Conservation (phyloP, 2,329 filamentous ascomycete genomes). For the Fusarium cicatricum region DNA sequence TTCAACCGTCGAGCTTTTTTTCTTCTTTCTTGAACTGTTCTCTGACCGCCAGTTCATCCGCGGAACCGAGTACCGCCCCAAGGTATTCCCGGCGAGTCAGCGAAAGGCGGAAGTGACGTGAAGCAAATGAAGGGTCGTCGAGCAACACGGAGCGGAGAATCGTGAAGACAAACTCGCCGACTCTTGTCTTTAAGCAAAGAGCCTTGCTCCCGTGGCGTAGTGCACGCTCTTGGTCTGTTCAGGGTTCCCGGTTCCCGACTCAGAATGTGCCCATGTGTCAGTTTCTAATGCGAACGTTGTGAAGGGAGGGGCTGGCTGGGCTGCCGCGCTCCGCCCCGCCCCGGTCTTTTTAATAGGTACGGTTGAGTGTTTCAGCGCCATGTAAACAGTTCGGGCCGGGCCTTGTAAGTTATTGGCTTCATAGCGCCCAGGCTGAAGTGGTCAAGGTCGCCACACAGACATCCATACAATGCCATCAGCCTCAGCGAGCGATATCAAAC, state of each 20-base stretch:
- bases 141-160: constrained; percentile 21
- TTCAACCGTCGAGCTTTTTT: constrained; percentile 20
- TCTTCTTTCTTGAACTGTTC: constrained; percentile 17
- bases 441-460: constrained; percentile 2
- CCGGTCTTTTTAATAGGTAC: constrained; percentile 3
- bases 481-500: constrained; percentile 27
- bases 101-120: constrained; percentile 34
- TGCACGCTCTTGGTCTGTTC: neutral
- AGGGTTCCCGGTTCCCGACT: neutral
- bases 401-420: constrained; percentile 32
- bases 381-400: constrained; percentile 37
- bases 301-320: neutral
- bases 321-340: neutral
- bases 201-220: constrained; percentile 11
- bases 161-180: constrained; percentile 6
- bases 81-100: constrained; percentile 34
- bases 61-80: constrained; percentile 21
- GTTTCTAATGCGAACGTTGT: neutral
- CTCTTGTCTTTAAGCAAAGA: constrained; percentile 5
- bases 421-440: constrained; percentile 15
- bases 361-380: constrained; percentile 18
- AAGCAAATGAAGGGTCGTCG: constrained; percentile 27
- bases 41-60: constrained; percentile 60
- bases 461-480: neutral
- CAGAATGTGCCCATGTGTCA: constrained; percentile 2